Percentiles rank a stretch among this genome's conserved stretches.
Evolutionary conservation across 2,329 filamentous ascomycete species (phyloP).

Genomic region (Colletotrichum liriopes): DNA sequence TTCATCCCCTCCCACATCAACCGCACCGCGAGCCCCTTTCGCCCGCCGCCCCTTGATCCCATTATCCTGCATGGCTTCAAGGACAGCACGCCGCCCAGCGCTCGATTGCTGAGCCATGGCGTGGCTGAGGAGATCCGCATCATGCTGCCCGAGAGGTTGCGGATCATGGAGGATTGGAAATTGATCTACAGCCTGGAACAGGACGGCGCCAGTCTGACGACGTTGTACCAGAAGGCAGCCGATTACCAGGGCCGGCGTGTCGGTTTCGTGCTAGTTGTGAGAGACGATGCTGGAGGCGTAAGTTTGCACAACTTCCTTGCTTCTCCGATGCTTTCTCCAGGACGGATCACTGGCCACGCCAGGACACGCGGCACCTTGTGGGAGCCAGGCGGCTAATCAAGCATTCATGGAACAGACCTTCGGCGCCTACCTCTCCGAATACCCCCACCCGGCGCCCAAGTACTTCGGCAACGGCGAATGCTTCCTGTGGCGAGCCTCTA

Average conservation of each 20-base stretch:
- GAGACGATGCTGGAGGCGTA: slow-evolving; percentile 82
- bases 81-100: slow-evolving; percentile 70
- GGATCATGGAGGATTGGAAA: slow-evolving; percentile 89
- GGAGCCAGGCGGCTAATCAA: slow-evolving; percentile 7
- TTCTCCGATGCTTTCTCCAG: background rate
- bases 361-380: background rate
- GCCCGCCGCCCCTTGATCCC: slow-evolving; percentile 90
- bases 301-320: slow-evolving; percentile 53
- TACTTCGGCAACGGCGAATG: slow-evolving; percentile 98
- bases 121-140: slow-evolving; percentile 95
- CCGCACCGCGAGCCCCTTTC: slow-evolving; percentile 83
- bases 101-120: slow-evolving; percentile 77
- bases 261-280: slow-evolving; percentile 91
- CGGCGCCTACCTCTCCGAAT: slow-evolving; percentile 93
- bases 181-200: slow-evolving; percentile 92
- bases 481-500: slow-evolving; percentile 78
- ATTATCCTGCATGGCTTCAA: slow-evolving; percentile 79
- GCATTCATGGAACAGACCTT: slow-evolving; percentile 72
- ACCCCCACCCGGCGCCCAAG: slow-evolving; percentile 83
- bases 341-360: background rate
- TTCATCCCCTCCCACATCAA: slow-evolving; percentile 69
- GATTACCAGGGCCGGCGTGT: slow-evolving; percentile 78
- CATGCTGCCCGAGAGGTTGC: slow-evolving; percentile 87
- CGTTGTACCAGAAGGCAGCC: slow-evolving; percentile 86
- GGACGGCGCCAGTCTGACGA: slow-evolving; percentile 89